These are phyloP conservation scores for Fagopyrum esculentum DNA, from an alignment of 148 eudicot species.

Conservation along the genomic window DNA sequence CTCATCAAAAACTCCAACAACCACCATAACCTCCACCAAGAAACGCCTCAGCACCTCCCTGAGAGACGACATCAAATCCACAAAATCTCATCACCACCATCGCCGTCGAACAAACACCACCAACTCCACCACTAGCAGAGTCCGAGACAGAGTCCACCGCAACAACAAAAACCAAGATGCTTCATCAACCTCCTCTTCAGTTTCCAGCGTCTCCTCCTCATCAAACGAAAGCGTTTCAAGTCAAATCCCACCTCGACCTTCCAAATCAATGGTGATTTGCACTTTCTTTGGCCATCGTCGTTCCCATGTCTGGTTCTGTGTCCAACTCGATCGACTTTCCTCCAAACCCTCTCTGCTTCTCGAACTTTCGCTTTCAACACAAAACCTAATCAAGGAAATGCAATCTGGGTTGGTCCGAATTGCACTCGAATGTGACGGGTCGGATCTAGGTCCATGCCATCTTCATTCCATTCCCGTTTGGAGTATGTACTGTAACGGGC, in stretches of 20 bases:
- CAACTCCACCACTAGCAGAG: neutral
- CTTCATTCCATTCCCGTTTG: conserved; percentile 61
- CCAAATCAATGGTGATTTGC: conserved; percentile 72
- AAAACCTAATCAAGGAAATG: conserved; percentile 57
- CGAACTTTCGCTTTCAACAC: conserved; percentile 64
- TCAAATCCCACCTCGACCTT: conserved; percentile 42
- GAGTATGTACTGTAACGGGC: conserved; percentile 68
- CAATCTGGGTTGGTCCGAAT: conserved; percentile 57
- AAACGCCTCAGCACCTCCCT: conserved; percentile 71
- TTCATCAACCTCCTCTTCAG: conserved; percentile 15
- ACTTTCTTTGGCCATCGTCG: conserved; percentile 80
- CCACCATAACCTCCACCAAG: conserved; percentile 35
- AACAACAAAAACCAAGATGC: conserved; percentile 5
- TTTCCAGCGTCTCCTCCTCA: conserved; percentile 13
- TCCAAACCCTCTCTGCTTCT: conserved; percentile 61
- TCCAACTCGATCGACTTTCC: conserved; percentile 56
- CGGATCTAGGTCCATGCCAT: conserved; percentile 43
- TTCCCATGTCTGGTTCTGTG: conserved; percentile 79
- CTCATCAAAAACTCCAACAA: conserved; percentile 20
- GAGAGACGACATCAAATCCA: conserved; percentile 39
- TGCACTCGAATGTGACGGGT: conserved; percentile 47
- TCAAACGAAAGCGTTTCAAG: conserved; percentile 15
- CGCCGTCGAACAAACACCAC: conserved; percentile 8
- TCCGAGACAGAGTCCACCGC: conserved; percentile 1
- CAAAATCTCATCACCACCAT: neutral